Percentiles rank a stretch among this genome's conserved stretches.
phyloP scores from a whole-genome alignment of 2,329 filamentous ascomycete species.

The Phialophora macrospora region DNA sequence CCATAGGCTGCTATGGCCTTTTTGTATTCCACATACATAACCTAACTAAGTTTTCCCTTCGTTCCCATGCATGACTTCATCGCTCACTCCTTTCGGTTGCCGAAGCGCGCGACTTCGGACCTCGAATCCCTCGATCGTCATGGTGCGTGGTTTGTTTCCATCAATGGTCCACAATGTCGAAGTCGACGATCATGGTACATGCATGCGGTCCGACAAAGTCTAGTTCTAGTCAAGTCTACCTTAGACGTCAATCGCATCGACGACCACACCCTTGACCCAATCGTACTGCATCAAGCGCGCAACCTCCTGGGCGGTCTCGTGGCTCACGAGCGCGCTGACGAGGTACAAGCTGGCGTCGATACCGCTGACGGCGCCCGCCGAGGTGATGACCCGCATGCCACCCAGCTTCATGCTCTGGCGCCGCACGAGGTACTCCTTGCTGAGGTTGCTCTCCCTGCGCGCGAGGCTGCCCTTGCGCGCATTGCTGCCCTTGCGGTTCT shows the following conservation, averaged over 20 bases:
- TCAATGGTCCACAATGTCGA: not conserved
- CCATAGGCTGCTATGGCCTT: conserved; percentile 20
- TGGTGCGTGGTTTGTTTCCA: not conserved
- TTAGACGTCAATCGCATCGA: conserved; percentile 41
- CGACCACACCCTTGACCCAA: conserved; percentile 58
- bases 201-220: not conserved
- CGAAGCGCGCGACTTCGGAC: not conserved
- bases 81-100: too few relatives aligned
- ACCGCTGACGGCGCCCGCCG: conserved; percentile 77
- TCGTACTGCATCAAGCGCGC: conserved; percentile 77
- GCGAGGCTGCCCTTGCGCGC: conserved; percentile 81
- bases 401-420: conserved; percentile 75
- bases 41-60: not conserved
- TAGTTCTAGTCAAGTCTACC: conserved; percentile 1
- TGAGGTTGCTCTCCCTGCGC: conserved; percentile 72
- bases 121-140: too few relatives aligned
- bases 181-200: not conserved
- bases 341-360: conserved; percentile 84
- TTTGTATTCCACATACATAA: not conserved
- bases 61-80: too few relatives aligned
- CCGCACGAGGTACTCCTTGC: conserved; percentile 79
- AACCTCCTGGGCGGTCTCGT: conserved; percentile 76
- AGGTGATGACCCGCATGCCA: conserved; percentile 74
- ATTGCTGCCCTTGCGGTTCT: conserved; percentile 66
- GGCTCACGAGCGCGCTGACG: conserved; percentile 78